Conservation (phyloP, 345 rosid species). For the Lenwebbia sp. region DNA sequence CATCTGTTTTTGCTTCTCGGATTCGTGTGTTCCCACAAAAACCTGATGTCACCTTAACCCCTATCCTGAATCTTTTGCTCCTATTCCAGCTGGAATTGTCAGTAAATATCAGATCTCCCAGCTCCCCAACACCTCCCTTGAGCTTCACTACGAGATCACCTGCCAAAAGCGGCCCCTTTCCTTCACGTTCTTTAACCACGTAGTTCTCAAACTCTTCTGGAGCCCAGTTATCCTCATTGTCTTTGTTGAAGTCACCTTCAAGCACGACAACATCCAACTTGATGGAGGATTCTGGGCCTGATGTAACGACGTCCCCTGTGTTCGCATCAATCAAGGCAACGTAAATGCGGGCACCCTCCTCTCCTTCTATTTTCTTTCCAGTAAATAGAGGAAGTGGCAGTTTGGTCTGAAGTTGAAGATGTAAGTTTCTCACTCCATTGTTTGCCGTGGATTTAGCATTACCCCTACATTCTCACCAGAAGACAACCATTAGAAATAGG, state of each 20-base stretch:
- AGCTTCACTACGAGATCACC: constrained; percentile 22
- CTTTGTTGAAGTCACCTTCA: constrained; percentile 24
- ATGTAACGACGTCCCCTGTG: constrained; percentile 14
- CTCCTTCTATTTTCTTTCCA: constrained; percentile 20
- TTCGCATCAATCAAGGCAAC: constrained; percentile 19
- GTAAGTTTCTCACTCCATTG: constrained; percentile 18
- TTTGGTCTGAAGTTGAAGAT: constrained; percentile 17
- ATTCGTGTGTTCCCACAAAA: constrained; percentile 14
- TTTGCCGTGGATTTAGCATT: constrained; percentile 1
- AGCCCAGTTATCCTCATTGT: constrained; percentile 18
- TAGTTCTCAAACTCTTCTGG: constrained; percentile 22
- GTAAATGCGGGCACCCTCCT: constrained; percentile 12
- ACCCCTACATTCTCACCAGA: not conserved
- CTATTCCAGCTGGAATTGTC: constrained; percentile 32
- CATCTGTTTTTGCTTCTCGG: constrained; percentile 32
- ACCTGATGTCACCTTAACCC: constrained; percentile 28
- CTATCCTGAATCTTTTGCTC: constrained; percentile 22
- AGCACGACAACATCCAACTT: constrained; percentile 26
- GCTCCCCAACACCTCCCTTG: constrained; percentile 22
- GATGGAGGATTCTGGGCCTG: constrained; percentile 21
- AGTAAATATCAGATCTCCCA: constrained; percentile 22
- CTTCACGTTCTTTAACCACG: constrained; percentile 21
- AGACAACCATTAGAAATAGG: not conserved
- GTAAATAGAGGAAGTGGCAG: constrained; percentile 21
- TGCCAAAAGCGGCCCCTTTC: constrained; percentile 20